Conservation (phyloP, 495 filamentous ascomycete species). For the Neurospora intermedia region DNA sequence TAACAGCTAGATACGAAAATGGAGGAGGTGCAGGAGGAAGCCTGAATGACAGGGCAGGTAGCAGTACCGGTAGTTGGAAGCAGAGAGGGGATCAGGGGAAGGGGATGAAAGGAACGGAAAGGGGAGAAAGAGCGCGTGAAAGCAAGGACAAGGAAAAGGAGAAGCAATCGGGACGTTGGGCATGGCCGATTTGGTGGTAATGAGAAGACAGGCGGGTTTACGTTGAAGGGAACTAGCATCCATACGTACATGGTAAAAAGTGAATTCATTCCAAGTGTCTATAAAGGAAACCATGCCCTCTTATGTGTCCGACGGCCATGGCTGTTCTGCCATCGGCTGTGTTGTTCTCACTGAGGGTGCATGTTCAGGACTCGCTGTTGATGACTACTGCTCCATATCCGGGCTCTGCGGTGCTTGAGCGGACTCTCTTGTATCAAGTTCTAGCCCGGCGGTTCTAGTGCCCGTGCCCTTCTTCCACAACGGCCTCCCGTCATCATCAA, state of each 20-base stretch:
- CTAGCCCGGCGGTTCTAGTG: background rate
- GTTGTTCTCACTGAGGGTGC: background rate
- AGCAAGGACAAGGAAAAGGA: background rate
- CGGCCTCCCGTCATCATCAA: slow-evolving; percentile 78
- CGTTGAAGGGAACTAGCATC: background rate
- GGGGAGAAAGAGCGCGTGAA: background rate
- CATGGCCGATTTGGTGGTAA: background rate
- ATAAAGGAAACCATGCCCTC: background rate
- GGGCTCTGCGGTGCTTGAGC: background rate
- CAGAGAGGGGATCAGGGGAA: background rate
- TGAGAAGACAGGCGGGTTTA: background rate
- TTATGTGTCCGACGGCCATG: background rate
- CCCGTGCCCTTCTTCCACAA: slow-evolving; percentile 37
- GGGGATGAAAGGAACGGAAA: background rate
- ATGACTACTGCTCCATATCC: background rate
- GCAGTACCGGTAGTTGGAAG: background rate
- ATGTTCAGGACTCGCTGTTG: background rate
- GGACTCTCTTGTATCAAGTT: background rate
- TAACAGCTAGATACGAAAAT: background rate
- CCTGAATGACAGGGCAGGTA: background rate
- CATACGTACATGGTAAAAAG: background rate
- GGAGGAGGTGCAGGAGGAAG: background rate
- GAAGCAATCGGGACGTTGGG: background rate
- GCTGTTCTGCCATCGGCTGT: background rate
- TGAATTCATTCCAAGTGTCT: background rate